phyloP scores from a whole-genome alignment of 2,329 filamentous ascomycete genomes.

The Penicillium glabrum region DNA sequence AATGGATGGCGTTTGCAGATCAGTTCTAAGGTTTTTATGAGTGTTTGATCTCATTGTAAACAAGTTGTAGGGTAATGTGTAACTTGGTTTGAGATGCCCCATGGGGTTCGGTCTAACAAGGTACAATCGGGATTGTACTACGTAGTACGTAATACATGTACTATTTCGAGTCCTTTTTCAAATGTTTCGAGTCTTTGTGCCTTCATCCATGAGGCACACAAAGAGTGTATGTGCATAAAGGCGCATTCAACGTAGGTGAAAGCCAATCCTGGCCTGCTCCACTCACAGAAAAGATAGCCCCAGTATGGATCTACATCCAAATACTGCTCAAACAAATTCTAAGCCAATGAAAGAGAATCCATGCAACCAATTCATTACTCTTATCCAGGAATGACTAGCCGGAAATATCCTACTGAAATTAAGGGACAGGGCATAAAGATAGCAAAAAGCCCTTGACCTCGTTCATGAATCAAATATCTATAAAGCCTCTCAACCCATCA shows the following conservation, averaged over 20 bases:
- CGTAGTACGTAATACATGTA: neutral
- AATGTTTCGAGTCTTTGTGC: neutral
- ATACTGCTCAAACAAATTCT: neutral
- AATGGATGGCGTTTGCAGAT: conserved; percentile 19
- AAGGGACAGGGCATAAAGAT: neutral
- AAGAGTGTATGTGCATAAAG: neutral
- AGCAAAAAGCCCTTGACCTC: neutral
- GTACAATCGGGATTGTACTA: neutral
- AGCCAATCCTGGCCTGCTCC: neutral
- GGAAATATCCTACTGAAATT: neutral
- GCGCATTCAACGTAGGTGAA: neutral
- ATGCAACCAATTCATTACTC: neutral
- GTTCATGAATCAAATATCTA: neutral
- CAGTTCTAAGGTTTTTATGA: neutral
- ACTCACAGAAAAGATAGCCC: neutral
- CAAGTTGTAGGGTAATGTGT: neutral
- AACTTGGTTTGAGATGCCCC: neutral
- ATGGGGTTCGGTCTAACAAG: neutral
- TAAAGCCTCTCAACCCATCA: neutral
- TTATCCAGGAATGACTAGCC: neutral
- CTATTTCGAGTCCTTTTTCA: neutral
- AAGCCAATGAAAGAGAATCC: neutral
- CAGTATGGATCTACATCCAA: neutral
- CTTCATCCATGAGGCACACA: neutral
- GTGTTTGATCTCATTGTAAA: neutral